Evolutionary conservation across 129 eudicot genomes (phyloP).

Genomic region (Pittosporum tobira): DNA sequence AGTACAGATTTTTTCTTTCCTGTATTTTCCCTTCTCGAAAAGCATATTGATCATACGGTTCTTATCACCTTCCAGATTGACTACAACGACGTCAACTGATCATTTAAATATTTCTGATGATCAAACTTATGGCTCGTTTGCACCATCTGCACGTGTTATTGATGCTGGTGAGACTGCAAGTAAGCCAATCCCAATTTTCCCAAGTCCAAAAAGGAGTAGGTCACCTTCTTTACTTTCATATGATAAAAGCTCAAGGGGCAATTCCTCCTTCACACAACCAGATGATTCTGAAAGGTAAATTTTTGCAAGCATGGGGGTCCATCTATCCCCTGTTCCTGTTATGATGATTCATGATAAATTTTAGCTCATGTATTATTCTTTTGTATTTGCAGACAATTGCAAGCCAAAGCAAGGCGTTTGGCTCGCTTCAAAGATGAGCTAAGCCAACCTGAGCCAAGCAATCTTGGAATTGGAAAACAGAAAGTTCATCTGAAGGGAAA

Average conservation of each 20-base stretch:
- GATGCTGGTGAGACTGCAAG: constrained; percentile 25
- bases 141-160: constrained; percentile 24
- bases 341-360: background rate
- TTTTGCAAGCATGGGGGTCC: background rate
- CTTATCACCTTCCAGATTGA: constrained; percentile 36
- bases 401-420: constrained; percentile 84
- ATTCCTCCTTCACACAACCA: constrained; percentile 16
- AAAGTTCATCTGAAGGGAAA: constrained; percentile 30
- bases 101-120: constrained; percentile 15
- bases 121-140: constrained; percentile 20
- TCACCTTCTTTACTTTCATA: constrained; percentile 41
- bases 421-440: constrained; percentile 84
- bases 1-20: no score
- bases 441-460: constrained; percentile 42
- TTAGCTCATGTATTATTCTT: background rate
- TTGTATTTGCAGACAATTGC: constrained; percentile 53
- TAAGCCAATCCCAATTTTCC: constrained; percentile 26
- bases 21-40: no score
- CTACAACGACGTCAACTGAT: constrained; percentile 21
- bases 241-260: constrained; percentile 33
- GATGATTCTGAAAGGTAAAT: constrained; percentile 58
- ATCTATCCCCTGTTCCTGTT: background rate
- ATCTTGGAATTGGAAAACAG: constrained; percentile 26
- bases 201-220: constrained; percentile 59
- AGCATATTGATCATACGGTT: no score